Conservation (phyloP, 768 basidiomycete genomes). For the Termitomyces heimii region DNA sequence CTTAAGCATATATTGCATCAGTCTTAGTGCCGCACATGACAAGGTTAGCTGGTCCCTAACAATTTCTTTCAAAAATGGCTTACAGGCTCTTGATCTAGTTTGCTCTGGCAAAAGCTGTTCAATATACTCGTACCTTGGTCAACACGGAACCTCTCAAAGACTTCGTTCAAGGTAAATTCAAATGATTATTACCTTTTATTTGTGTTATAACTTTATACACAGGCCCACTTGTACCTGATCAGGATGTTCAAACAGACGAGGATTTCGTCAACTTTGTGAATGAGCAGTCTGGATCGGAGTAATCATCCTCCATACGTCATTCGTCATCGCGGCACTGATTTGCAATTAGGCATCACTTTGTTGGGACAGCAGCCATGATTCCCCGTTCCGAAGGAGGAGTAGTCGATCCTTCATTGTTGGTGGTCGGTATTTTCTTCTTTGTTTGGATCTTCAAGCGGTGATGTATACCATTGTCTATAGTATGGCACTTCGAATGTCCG, state of each 20-base stretch:
- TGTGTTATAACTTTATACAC: neutral
- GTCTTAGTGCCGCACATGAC: conserved; percentile 9
- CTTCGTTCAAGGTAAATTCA: conserved; percentile 5
- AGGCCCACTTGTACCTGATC: neutral
- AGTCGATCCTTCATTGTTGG: conserved; percentile 2
- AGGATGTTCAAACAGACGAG: conserved; percentile 4
- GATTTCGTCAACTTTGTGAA: conserved; percentile 9
- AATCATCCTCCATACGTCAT: neutral
- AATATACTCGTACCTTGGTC: conserved; percentile 9
- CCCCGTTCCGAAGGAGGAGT: conserved; percentile 12
- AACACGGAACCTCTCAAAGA: conserved; percentile 8
- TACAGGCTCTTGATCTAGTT: neutral
- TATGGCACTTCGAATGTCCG: conserved; percentile 12
- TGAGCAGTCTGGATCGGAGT: conserved; percentile 10
- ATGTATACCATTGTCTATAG: neutral
- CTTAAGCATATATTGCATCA: neutral
- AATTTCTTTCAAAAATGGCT: neutral
- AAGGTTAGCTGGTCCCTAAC: neutral
- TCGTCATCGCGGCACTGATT: neutral
- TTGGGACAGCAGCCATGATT: conserved; percentile 12
- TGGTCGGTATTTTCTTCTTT: neutral
- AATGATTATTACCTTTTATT: neutral
- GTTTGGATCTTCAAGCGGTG: neutral
- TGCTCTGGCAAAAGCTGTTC: conserved; percentile 10
- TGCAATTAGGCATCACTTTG: conserved; percentile 11